Conservation (phyloP, 169 alveolate genomes). For the Perkinsus olseni region DNA sequence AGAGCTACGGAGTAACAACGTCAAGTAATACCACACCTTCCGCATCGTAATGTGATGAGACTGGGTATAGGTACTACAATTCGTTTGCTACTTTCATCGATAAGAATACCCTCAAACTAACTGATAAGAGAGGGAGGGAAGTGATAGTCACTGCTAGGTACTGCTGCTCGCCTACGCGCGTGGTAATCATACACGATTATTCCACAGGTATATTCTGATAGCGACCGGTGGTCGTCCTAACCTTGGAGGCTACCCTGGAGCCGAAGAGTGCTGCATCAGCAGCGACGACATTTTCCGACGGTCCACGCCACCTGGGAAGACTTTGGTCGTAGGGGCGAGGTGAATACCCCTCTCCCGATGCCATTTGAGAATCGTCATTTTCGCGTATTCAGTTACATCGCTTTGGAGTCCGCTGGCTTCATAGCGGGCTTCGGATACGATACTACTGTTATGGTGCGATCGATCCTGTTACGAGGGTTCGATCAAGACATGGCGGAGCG, state of each 20-base stretch:
- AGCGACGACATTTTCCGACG: conserved; percentile 91
- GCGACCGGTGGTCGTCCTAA: conserved; percentile 94
- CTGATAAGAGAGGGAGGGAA: conserved; percentile 26
- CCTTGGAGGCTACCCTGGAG: conserved; percentile 72
- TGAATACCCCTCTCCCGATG: background rate
- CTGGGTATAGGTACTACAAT: background rate
- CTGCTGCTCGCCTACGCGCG: background rate
- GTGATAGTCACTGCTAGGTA: conserved; percentile 46
- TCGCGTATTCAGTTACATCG: conserved; percentile 79
- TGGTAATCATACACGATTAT: background rate
- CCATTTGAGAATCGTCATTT: background rate
- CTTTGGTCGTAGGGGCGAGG: conserved; percentile 19
- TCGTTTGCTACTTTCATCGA: background rate
- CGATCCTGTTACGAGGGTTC: conserved; percentile 88
- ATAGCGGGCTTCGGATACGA: conserved; percentile 84
- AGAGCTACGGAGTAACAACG: background rate
- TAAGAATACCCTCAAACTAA: background rate
- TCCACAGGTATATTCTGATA: conserved; percentile 68
- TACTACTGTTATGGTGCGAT: conserved; percentile 67
- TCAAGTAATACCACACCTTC: background rate
- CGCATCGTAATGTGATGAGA: background rate
- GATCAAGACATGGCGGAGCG: conserved; percentile 71
- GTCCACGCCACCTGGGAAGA: conserved; percentile 81
- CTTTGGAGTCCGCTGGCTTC: conserved; percentile 97
- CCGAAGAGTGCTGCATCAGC: conserved; percentile 81